Percentiles rank a stretch among this genome's conserved stretches.
phyloP scores from a whole-genome alignment of 345 rosid genomes.

The Eucalyptus caleyi region DNA sequence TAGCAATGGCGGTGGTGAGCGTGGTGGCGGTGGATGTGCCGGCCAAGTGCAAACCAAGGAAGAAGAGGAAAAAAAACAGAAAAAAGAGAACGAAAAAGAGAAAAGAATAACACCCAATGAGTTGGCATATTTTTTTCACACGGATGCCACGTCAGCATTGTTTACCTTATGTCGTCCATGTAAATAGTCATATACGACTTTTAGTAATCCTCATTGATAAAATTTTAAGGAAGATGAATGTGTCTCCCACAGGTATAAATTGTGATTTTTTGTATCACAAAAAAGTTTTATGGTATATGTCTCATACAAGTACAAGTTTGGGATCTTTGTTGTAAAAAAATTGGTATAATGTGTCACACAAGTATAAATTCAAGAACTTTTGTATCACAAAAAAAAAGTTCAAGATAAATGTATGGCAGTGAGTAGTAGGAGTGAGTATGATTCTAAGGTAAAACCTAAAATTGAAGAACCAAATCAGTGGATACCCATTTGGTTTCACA shows the following conservation, averaged over 20 bases:
- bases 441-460: too few species aligned
- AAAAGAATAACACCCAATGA: not conserved
- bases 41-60: not conserved
- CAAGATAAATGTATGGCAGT: not conserved
- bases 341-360: too few species aligned
- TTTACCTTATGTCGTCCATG: rapidly evolving
- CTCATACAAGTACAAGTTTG: not conserved
- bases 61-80: not conserved
- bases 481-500: rapidly evolving
- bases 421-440: too few species aligned
- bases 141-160: rapidly evolving
- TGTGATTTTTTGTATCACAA: not conserved
- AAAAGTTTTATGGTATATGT: not conserved
- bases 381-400: not conserved
- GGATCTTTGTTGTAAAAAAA: not conserved
- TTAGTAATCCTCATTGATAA: rapidly evolving
- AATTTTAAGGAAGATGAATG: not conserved
- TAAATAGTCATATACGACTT: not conserved
- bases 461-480: rapidly evolving
- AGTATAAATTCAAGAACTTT: too few species aligned
- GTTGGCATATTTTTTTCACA: not conserved
- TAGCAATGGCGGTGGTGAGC: not conserved
- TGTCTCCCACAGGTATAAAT: not conserved
- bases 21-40: rapidly evolving
- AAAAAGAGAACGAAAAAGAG: not conserved